phyloP scores from a whole-genome alignment of 305 asterid genomes.

The Fraxinus sp. region DNA sequence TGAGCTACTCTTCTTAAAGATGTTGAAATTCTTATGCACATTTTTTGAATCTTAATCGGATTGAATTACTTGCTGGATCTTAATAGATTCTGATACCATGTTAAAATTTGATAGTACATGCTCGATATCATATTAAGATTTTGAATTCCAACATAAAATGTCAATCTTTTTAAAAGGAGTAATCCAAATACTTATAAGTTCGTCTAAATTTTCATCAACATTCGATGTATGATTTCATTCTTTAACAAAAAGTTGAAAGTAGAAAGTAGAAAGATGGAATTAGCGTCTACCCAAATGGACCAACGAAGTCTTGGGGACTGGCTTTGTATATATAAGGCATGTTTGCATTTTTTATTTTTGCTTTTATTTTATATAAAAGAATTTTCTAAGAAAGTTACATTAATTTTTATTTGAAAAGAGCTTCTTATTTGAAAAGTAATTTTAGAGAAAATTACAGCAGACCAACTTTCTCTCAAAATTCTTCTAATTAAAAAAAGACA shows the following conservation, averaged over 20 bases:
- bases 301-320: not conserved
- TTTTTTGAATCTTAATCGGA: too few relatives aligned
- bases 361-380: too few relatives aligned
- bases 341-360: not conserved
- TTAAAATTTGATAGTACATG: too few relatives aligned
- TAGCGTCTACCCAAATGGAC: not conserved
- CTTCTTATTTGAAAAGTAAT: not conserved
- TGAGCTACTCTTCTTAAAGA: not conserved
- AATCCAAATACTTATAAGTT: not conserved
- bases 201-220: too few relatives aligned
- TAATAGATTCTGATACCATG: too few relatives aligned
- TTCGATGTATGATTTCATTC: too few relatives aligned
- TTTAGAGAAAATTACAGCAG: too few relatives aligned
- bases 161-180: too few relatives aligned
- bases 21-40: not conserved
- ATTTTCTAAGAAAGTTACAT: too few relatives aligned
- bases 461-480: not conserved
- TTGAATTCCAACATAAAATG: fast-evolving
- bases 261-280: not conserved
- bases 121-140: not conserved
- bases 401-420: too few relatives aligned
- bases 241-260: too few relatives aligned
- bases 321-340: not conserved
- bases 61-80: too few relatives aligned
- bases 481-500: not conserved